Conservation (phyloP, 2,329 filamentous ascomycete species). For the Paecilomyces niveus region DNA sequence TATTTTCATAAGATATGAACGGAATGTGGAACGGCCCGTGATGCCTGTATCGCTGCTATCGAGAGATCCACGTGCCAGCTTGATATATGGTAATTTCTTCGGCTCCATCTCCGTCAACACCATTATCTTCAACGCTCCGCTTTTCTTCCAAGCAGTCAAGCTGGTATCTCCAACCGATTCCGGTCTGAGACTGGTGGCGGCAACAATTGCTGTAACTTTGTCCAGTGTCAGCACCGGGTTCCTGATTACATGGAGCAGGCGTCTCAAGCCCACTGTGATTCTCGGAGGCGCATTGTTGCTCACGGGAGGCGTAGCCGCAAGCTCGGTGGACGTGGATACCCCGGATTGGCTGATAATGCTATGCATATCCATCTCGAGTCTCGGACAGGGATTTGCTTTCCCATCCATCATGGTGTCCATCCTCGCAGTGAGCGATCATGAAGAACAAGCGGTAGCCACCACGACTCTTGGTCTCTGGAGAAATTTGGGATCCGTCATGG, state of each 20-base stretch:
- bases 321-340: slow-evolving; percentile 45
- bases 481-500: slow-evolving; percentile 63
- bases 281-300: slow-evolving; percentile 45
- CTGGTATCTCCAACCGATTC: slow-evolving; percentile 62
- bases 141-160: slow-evolving; percentile 72
- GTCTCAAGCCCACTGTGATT: slow-evolving; percentile 53
- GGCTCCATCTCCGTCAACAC: slow-evolving; percentile 43
- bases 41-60: slow-evolving; percentile 45
- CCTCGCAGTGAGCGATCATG: slow-evolving; percentile 52
- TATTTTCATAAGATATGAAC: slow-evolving; percentile 35
- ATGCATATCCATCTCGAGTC: slow-evolving; percentile 49
- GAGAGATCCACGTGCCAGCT: slow-evolving; percentile 39
- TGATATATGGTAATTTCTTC: slow-evolving; percentile 49
- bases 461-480: slow-evolving; percentile 66
- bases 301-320: slow-evolving; percentile 46
- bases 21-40: slow-evolving; percentile 40
- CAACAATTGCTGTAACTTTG: slow-evolving; percentile 50
- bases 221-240: slow-evolving; percentile 55
- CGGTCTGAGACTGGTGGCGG: slow-evolving; percentile 63
- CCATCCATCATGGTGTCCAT: slow-evolving; percentile 58
- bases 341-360: slow-evolving; percentile 49
- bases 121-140: slow-evolving; percentile 62
- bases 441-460: slow-evolving; percentile 62
- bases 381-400: slow-evolving; percentile 59
- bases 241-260: slow-evolving; percentile 53